Percentiles rank a stretch among this genome's conserved stretches.
These are phyloP conservation scores for Fusarium illudens DNA, from an alignment of 2,329 filamentous ascomycete genomes.

Conservation along the genomic window DNA sequence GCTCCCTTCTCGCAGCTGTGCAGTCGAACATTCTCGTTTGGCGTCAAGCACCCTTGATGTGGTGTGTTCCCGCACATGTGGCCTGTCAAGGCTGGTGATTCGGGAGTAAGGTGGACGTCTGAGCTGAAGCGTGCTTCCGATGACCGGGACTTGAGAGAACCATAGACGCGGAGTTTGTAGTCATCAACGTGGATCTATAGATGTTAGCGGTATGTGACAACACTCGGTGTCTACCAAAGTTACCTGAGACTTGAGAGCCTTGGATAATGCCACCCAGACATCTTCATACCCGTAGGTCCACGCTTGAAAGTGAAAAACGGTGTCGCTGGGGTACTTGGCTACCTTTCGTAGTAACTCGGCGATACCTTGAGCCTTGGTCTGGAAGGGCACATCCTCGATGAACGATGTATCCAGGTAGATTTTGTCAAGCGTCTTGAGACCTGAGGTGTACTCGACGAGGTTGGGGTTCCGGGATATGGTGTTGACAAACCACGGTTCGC, in stretches of 20 bases:
- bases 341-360: slow-evolving; percentile 77
- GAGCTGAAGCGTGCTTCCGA: slow-evolving; percentile 51
- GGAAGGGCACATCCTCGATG: slow-evolving; percentile 55
- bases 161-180: slow-evolving; percentile 80
- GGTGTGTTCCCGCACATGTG: slow-evolving; percentile 77
- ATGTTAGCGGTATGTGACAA: slow-evolving; percentile 1
- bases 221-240: neutral
- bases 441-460: slow-evolving; percentile 76
- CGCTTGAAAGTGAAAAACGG: slow-evolving; percentile 82
- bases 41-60: slow-evolving; percentile 77
- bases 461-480: slow-evolving; percentile 74
- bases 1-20: slow-evolving; percentile 87
- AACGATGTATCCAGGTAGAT: slow-evolving; percentile 94
- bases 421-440: slow-evolving; percentile 74
- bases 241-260: slow-evolving; percentile 71
- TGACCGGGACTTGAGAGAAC: slow-evolving; percentile 62
- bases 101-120: slow-evolving; percentile 58
- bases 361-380: slow-evolving; percentile 77
- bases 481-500: slow-evolving; percentile 87
- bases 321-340: slow-evolving; percentile 72
- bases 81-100: slow-evolving; percentile 75
- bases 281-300: slow-evolving; percentile 95
- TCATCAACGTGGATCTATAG: slow-evolving; percentile 78
- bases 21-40: slow-evolving; percentile 67
- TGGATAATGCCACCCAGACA: slow-evolving; percentile 84